Evolutionary conservation across 2,329 filamentous ascomycete species (phyloP), one percentile per base, ranked within the genome.

Genomic region (Sporothrix brasiliensis): DNA sequence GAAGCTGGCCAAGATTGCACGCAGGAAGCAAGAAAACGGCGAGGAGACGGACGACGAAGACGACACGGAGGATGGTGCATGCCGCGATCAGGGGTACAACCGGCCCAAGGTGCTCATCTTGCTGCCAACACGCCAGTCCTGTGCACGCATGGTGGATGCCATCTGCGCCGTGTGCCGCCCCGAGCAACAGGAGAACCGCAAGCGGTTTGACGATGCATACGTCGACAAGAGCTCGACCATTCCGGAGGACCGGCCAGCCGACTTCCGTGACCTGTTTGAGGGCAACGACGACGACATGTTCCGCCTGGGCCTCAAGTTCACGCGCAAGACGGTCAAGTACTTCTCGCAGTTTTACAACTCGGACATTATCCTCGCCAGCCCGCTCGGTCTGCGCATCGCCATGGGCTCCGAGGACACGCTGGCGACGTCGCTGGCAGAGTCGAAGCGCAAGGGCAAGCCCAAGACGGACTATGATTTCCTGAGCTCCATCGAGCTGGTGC

Each of bases 201-300:
- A 96, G 79, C 89, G 95, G 0, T 98, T 99, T 76, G 86, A 94
- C 50, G 94, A 97, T 70, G 88, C 87, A 1, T 99, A 94, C 79
- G 85, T 89, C 7, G 87, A 90, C 39, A 86, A 88, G 52, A 87
- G 91, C 27, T 86, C 89, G 71, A 47, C 56, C 7, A 16, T 73
- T 3, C 44, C 68, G 5, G 71, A 58, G 19, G 89, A 92, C 77
- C 92, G 93, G 77, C 91, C 95, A 0, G 90, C 90, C 3, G 95
- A 98, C 78, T 98, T 97, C 80, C 85, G 87, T 30, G 92, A 97
- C 70, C 85, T 98, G 0, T 99, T 99, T 77, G 90, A 90, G 72
- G 95, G 95, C 71, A 98, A 97, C 78, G 93, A 97, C 78, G 95
- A 98, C 78, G 95, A 99, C 81, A 95, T 96, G 87, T 99, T 98